phyloP scores from a whole-genome alignment of 768 basidiomycete genomes.

The Serendipita sp. region DNA sequence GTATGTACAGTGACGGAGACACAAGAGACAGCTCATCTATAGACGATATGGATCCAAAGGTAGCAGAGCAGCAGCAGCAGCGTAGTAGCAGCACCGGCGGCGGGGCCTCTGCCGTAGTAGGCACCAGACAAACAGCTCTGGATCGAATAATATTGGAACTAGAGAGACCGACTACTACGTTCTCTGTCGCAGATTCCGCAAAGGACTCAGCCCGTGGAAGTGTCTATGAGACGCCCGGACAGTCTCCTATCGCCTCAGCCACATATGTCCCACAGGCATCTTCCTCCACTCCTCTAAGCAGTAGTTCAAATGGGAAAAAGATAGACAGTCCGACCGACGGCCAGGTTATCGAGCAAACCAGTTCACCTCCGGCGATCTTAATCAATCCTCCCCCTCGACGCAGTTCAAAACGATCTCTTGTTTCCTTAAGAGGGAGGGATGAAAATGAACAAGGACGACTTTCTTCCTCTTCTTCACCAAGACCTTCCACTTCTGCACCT shows the following conservation, averaged over 20 bases:
- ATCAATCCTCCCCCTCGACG: background rate
- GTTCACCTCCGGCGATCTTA: background rate
- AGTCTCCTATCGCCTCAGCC: background rate
- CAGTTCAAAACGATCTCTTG: background rate
- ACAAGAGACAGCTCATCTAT: slow-evolving; percentile 32
- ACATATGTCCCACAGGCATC: background rate
- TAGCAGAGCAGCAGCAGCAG: too few relatives aligned
- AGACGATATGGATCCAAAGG: slow-evolving; percentile 2
- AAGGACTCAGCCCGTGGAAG: background rate
- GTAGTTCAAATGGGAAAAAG: slow-evolving; percentile 16
- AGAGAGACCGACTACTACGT: background rate
- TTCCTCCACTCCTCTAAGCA: slow-evolving; percentile 18
- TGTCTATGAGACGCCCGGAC: background rate
- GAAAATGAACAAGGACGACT: background rate
- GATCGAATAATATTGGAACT: background rate
- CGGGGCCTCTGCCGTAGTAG: too few relatives aligned
- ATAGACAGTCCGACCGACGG: background rate
- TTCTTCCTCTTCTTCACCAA: slow-evolving; percentile 1
- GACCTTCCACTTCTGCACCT: background rate
- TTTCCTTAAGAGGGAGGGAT: background rate
- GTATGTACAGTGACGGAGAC: slow-evolving; percentile 54
- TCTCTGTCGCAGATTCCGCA: background rate
- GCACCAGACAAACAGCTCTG: too few relatives aligned
- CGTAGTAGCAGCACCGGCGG: too few relatives aligned
- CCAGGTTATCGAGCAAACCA: background rate